A percentile compares a stretch with the other conserved stretches of the same genome.
phyloP scores from a whole-genome alignment of 305 asterid species.

The Nicotiana rustica region DNA sequence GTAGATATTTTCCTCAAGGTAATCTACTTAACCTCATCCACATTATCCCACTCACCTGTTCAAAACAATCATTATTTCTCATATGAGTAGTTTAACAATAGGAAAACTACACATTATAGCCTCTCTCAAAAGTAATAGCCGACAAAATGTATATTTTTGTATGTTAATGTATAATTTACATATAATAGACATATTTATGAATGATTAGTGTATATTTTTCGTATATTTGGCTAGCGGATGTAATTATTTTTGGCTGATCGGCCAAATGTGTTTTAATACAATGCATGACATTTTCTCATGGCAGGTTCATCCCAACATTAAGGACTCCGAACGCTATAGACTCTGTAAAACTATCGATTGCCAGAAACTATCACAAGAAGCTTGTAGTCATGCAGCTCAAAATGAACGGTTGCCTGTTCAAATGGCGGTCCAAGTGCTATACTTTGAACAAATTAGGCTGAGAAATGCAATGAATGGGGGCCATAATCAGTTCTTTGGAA shows the following conservation, averaged over 20 bases:
- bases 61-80: not conserved
- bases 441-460: conserved; percentile 85
- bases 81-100: not conserved
- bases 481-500: conserved; percentile 77
- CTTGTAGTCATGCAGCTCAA: conserved; percentile 98
- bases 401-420: conserved; percentile 92
- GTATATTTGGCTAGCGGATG: not conserved
- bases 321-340: conserved; percentile 82
- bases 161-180: no score
- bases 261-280: not conserved
- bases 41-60: conserved; percentile 2
- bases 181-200: no score
- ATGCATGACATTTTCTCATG: conserved; percentile 30
- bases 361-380: conserved; percentile 90
- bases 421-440: conserved; percentile 92
- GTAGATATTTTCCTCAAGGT: conserved; percentile 96
- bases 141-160: no score
- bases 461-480: conserved; percentile 91
- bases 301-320: conserved; percentile 91
- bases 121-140: no score
- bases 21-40: conserved; percentile 35
- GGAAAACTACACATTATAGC: no score
- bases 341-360: conserved; percentile 88
- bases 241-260: no score
- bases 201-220: no score